Evolutionary conservation across 225 moss, liverwort and hornwort species (phyloP).

Genomic region (Straminergon stramineum): DNA sequence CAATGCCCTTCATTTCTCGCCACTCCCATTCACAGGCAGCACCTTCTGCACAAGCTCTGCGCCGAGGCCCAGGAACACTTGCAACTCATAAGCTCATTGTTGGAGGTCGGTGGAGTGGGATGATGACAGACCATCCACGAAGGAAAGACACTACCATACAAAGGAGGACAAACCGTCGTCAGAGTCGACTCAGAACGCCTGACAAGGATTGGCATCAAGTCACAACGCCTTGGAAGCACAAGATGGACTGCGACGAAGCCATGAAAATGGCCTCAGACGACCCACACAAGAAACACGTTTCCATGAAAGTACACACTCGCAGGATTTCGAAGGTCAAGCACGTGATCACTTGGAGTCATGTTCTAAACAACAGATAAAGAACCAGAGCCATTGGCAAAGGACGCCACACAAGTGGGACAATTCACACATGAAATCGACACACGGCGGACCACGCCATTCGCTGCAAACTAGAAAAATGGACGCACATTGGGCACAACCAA

Average conservation of each 20-base stretch:
- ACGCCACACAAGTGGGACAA: too few relatives aligned
- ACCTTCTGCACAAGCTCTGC: slow-evolving; percentile 49
- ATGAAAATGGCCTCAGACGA: not conserved
- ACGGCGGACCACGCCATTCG: too few relatives aligned
- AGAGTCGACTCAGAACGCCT: not conserved
- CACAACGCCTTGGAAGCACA: not conserved
- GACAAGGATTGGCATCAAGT: not conserved
- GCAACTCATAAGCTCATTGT: slow-evolving; percentile 95
- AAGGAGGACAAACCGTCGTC: not conserved
- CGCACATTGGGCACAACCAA: too few relatives aligned
- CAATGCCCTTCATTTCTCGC: slow-evolving; percentile 34
- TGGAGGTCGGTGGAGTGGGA: slow-evolving; percentile 97
- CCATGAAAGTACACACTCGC: not conserved
- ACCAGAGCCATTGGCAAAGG: too few relatives aligned
- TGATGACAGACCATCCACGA: slow-evolving; percentile 75
- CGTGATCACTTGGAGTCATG: too few relatives aligned
- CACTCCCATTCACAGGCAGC: slow-evolving; percentile 79
- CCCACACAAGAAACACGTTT: not conserved
- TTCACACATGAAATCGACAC: too few relatives aligned
- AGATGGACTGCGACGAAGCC: not conserved
- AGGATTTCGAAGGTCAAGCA: not conserved
- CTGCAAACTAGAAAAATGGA: too few relatives aligned
- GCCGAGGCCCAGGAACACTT: slow-evolving; percentile 61
- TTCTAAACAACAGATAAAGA: too few relatives aligned
- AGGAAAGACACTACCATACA: slow-evolving; percentile 55